Evolutionary conservation across 2,329 filamentous ascomycete genomes (phyloP).

Genomic region (Helminthosporium solani): DNA sequence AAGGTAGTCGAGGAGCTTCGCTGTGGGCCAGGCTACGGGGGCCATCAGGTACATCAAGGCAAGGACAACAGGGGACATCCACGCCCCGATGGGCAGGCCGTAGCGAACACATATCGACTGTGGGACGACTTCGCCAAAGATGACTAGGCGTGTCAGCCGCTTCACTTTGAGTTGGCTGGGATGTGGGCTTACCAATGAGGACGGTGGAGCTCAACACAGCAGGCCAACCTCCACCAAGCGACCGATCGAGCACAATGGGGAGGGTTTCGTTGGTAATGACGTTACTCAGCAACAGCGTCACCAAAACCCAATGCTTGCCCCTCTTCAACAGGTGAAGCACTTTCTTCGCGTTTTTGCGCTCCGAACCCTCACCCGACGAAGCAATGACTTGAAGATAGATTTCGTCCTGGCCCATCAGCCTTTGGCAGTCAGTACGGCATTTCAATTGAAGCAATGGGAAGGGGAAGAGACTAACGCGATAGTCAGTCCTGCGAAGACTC

Average conservation of each 20-base stretch:
- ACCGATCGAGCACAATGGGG: conserved; percentile 91
- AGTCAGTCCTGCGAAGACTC: conserved; percentile 91
- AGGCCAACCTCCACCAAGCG: conserved; percentile 89
- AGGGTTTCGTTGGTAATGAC: conserved; percentile 94
- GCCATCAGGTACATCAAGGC: conserved; percentile 88
- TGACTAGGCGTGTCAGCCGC: conserved; percentile 60
- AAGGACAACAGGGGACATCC: conserved; percentile 86
- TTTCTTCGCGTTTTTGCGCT: conserved; percentile 79
- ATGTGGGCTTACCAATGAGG: conserved; percentile 71
- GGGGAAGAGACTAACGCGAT: conserved; percentile 64
- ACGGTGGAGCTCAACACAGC: conserved; percentile 92
- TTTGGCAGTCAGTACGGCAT: conserved; percentile 24
- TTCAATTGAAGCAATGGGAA: background rate
- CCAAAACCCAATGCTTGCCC: conserved; percentile 97
- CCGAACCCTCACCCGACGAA: conserved; percentile 78
- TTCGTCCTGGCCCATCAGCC: conserved; percentile 76
- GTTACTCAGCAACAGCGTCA: conserved; percentile 90
- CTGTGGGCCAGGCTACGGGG: conserved; percentile 89
- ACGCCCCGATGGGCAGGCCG: conserved; percentile 90
- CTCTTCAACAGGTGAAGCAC: conserved; percentile 78
- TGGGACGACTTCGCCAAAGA: conserved; percentile 95
- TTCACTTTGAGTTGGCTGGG: background rate
- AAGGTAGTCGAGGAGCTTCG: conserved; percentile 89
- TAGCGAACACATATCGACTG: conserved; percentile 97
- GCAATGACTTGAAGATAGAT: conserved; percentile 96